phyloP scores from a whole-genome alignment of 768 basidiomycete genomes.

The Naematelia encephala region DNA sequence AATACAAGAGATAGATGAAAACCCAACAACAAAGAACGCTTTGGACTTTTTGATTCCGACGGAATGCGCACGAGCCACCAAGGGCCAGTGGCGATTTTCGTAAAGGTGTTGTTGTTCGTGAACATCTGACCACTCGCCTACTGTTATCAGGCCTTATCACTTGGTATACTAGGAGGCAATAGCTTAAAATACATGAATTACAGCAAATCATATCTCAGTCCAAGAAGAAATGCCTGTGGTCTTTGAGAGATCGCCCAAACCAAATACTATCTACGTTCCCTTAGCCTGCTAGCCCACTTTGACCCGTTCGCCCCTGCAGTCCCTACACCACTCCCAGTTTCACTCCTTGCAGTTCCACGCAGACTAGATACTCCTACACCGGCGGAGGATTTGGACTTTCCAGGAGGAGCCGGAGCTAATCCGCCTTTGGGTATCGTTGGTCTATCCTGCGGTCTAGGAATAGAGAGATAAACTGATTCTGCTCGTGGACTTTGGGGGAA shows the following conservation, averaged over 20 bases:
- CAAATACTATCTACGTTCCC: conserved; percentile 13
- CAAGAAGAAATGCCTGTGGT: too few species aligned
- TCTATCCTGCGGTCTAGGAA: conserved; percentile 28
- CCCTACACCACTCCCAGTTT: conserved; percentile 7
- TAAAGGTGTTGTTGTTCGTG: too few species aligned
- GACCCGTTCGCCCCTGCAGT: conserved; percentile 2
- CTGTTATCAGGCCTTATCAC: too few species aligned
- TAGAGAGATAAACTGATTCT: conserved; percentile 12
- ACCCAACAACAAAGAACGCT: neutral
- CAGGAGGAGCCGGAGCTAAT: conserved; percentile 24
- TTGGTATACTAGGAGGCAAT: too few species aligned
- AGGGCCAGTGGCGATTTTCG: neutral
- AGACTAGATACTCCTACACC: conserved; percentile 8
- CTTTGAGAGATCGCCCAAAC: too few species aligned
- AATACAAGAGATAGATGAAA: neutral
- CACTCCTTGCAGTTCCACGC: neutral
- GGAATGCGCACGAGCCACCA: neutral
- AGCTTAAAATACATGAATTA: too few species aligned
- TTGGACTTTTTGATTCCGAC: neutral
- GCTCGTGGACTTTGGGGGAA: conserved; percentile 9
- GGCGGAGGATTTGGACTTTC: conserved; percentile 12
- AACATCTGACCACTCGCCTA: too few species aligned
- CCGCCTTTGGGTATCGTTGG: conserved; percentile 26
- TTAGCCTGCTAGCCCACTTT: conserved; percentile 35
- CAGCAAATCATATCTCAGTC: too few species aligned